These are phyloP conservation scores for Suhomyces kilbournensis DNA, from an alignment of 805 yeast species.

Conservation along the genomic window DNA sequence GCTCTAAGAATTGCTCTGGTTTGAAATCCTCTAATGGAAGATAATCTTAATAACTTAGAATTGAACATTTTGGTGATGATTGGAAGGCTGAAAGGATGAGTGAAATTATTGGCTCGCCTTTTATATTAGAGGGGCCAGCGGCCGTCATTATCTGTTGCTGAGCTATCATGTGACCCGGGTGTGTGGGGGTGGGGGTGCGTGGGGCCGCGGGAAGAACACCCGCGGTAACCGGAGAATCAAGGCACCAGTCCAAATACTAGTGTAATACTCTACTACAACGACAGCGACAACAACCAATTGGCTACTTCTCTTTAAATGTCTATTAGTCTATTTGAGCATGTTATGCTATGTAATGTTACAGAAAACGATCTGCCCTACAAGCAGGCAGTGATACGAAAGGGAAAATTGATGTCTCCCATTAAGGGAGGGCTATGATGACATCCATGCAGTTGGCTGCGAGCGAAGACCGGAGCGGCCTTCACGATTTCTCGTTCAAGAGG, in stretches of 20 bases:
- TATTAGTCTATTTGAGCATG: not conserved
- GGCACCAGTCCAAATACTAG: not conserved
- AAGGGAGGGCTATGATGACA: not conserved
- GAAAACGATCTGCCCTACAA: not conserved
- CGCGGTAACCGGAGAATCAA: not conserved
- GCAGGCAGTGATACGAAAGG: not conserved
- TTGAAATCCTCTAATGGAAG: conserved; percentile 5
- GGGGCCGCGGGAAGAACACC: not conserved
- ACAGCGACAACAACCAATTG: not conserved
- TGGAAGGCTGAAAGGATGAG: conserved; percentile 4
- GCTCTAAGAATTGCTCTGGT: conserved; percentile 21
- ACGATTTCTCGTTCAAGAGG: conserved; percentile 28
- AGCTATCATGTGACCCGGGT: conserved; percentile 4
- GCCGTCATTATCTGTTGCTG: conserved; percentile 1
- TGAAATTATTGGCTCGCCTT: conserved; percentile 7
- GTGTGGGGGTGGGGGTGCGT: not conserved
- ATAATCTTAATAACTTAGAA: not conserved
- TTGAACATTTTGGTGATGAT: not conserved
- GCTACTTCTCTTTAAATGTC: not conserved
- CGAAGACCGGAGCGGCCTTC: not conserved
- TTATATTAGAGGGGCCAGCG: not conserved
- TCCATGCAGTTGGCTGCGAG: not conserved
- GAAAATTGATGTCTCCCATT: not conserved
- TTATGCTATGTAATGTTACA: not conserved
- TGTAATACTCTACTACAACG: not conserved